Percentiles rank a stretch among this genome's conserved stretches.
These are phyloP conservation scores for Pyrenula aspistea DNA, from an alignment of 495 filamentous ascomycete genomes.

Conservation along the genomic window DNA sequence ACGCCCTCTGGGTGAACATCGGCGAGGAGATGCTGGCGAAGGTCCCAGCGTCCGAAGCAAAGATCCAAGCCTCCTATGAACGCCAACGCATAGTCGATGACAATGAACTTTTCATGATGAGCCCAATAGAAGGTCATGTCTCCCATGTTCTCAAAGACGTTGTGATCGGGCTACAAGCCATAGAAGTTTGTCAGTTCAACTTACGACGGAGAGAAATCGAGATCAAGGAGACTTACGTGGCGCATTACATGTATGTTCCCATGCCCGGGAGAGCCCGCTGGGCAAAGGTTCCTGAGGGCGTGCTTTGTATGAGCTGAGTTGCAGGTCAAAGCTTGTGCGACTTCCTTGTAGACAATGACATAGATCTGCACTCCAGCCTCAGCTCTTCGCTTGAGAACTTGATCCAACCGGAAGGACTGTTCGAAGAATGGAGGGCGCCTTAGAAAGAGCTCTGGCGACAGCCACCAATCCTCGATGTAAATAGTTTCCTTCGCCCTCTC, in stretches of 20 bases:
- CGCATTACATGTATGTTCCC: slow-evolving; percentile 85
- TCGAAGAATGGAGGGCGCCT: slow-evolving; percentile 68
- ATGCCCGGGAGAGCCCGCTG: slow-evolving; percentile 62
- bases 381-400: slow-evolving; percentile 72
- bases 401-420: slow-evolving; percentile 83
- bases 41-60: slow-evolving; percentile 94
- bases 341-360: slow-evolving; percentile 88
- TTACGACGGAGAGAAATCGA: too few relatives aligned
- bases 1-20: slow-evolving; percentile 81
- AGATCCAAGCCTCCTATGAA: slow-evolving; percentile 91
- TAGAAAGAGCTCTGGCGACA: slow-evolving; percentile 86
- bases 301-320: slow-evolving; percentile 91
- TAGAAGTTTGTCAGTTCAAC: too few relatives aligned
- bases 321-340: slow-evolving; percentile 73
- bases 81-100: slow-evolving; percentile 80
- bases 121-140: slow-evolving; percentile 99
- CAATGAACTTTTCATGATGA: slow-evolving; percentile 93
- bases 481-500: slow-evolving; percentile 84
- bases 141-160: slow-evolving; percentile 81
- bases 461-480: slow-evolving; percentile 96
- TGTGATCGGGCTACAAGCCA: slow-evolving; percentile 97
- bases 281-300: slow-evolving; percentile 68
- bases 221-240: too few relatives aligned
- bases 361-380: slow-evolving; percentile 92
- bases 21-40: slow-evolving; percentile 69